Evolutionary conservation across 2,329 filamentous ascomycete species (phyloP), one percentile per base, ranked within the genome.

Genomic region (Dothideomycetes sp.): DNA sequence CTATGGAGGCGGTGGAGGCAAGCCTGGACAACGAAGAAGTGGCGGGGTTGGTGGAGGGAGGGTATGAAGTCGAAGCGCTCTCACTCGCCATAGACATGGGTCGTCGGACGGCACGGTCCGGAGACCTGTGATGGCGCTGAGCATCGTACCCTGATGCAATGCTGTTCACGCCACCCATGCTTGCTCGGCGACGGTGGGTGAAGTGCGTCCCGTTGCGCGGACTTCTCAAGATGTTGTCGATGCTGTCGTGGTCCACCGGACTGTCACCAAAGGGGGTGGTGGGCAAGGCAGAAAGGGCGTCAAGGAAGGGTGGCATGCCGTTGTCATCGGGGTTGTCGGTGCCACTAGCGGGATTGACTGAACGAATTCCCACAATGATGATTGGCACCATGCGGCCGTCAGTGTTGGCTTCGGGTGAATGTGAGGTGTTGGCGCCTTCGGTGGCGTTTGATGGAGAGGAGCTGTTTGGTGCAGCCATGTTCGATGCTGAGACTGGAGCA

Each of bases 301-400:
- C 67, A 37, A 70, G 60, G 56, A 70, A 70, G 12, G 66, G 65
- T 16, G 61, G 65, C 44, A 67, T 61, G 19, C 44, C 46, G 31
- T 59, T 60, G 34, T 69, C 67, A 38, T 68, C 66, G 36, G 56
- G 50, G 15, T 62, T 61, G 17, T 62, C 56, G 11, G 52, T 51
- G 31, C 63, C 61, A 19, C 44, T 34, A 4, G 14, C 29, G 15
- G 75, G 69, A 22, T 72, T 75, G 42, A 81, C 77, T 18, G 77
- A 79, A 38, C 78, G 66, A 40, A 82, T 80, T 39, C 79, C 79
- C 31, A 82, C 78, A 38, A 82, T 78, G 32, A 82, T 80, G 45
- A 82, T 70, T 7, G 79, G 79, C 30, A 81, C 74, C 58, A 78
- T 79, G 16, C 78, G 67, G 34, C 72, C 72, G 41, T 70, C 69